These are phyloP conservation scores for Elongisporangium anandrum DNA, from an alignment of 352 stramenopile genomes.

Conservation along the genomic window DNA sequence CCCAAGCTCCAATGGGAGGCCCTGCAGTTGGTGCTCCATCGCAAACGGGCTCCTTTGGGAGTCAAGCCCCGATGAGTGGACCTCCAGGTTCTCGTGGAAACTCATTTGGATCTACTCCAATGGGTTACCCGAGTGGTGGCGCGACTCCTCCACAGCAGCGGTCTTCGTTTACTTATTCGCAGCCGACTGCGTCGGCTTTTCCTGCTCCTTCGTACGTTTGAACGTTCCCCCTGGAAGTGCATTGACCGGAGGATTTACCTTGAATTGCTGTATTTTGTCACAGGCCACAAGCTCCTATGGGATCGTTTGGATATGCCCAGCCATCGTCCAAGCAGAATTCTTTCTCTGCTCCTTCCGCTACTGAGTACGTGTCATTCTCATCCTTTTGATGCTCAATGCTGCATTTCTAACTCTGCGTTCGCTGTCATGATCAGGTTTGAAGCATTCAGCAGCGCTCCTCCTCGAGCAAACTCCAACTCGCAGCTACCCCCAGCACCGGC, in stretches of 20 bases:
- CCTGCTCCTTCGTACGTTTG: background rate
- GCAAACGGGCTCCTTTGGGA: constrained; percentile 9
- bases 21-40: constrained; percentile 1
- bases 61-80: constrained; percentile 6
- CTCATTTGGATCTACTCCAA: constrained; percentile 20
- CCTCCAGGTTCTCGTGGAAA: constrained; percentile 23
- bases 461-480: constrained; percentile 5
- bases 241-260: background rate
- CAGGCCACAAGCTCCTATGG: background rate
- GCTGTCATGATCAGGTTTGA: constrained; percentile 30
- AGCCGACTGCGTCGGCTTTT: background rate
- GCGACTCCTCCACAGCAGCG: background rate
- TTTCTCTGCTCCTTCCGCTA: background rate
- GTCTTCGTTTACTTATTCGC: constrained; percentile 10
- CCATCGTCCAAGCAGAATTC: background rate
- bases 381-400: background rate
- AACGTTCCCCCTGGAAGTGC: background rate
- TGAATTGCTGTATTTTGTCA: background rate
- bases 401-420: constrained; percentile 8
- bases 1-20: constrained; percentile 9
- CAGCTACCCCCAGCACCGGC: constrained; percentile 11
- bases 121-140: background rate
- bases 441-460: constrained; percentile 24
- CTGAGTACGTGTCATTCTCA: background rate
- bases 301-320: background rate